phyloP scores from a whole-genome alignment of 2,329 filamentous ascomycete species.

The Pseudocercospora pini-densiflorae region DNA sequence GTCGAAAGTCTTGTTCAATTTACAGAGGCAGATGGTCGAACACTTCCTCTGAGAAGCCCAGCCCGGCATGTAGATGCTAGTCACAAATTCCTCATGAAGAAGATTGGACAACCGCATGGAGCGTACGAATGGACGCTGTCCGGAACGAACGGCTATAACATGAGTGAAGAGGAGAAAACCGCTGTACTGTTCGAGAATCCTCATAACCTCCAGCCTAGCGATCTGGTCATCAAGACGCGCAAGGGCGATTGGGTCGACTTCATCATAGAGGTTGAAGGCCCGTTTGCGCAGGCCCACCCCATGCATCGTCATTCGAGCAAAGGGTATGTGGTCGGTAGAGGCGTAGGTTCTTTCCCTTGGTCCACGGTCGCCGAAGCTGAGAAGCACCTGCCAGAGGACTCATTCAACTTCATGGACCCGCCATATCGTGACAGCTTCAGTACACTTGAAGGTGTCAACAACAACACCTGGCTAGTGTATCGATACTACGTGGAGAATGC shows the following conservation, averaged over 20 bases:
- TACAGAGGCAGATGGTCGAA: constrained; percentile 7
- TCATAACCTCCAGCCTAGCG: background rate
- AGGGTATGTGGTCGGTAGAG: constrained; percentile 61
- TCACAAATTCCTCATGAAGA: constrained; percentile 13
- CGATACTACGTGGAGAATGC: constrained; percentile 52
- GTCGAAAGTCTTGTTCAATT: constrained; percentile 7
- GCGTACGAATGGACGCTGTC: background rate
- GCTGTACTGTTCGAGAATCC: background rate
- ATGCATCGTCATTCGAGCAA: constrained; percentile 69
- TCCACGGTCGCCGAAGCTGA: constrained; percentile 53
- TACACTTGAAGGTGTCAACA: constrained; percentile 9
- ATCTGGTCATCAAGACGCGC: constrained; percentile 26
- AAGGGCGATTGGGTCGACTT: constrained; percentile 41
- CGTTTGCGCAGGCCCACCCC: constrained; percentile 52
- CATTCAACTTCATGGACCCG: constrained; percentile 63
- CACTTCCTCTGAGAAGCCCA: background rate
- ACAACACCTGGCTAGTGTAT: constrained; percentile 46
- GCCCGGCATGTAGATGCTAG: constrained; percentile 10
- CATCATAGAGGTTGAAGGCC: constrained; percentile 30
- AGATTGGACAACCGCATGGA: constrained; percentile 5
- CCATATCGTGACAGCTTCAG: constrained; percentile 57
- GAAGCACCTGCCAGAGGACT: constrained; percentile 40
- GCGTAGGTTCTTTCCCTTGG: constrained; percentile 56
- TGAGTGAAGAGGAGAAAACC: background rate
- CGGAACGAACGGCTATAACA: background rate